These are phyloP conservation scores for Pistacia atlantica DNA, from an alignment of 345 rosid genomes.

Conservation along the genomic window DNA sequence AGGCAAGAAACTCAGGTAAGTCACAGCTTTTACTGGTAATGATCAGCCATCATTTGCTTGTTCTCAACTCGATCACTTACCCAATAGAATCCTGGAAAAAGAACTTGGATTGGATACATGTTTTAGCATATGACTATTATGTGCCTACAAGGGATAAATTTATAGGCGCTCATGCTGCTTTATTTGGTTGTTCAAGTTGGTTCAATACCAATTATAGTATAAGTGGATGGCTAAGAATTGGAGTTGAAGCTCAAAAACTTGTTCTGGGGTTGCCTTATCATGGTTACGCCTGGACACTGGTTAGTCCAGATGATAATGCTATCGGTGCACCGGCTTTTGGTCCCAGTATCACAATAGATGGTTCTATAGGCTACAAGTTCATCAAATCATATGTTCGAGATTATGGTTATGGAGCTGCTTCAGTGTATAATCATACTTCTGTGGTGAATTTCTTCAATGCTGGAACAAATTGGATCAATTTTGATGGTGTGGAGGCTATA, in stretches of 20 bases:
- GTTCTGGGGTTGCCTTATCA: constrained; percentile 35
- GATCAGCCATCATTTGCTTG: constrained; percentile 8
- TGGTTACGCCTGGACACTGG: constrained; percentile 33
- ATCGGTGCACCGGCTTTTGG: constrained; percentile 14
- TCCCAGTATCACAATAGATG: no score
- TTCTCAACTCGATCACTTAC: constrained; percentile 6
- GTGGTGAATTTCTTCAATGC: no score
- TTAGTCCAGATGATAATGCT: background rate
- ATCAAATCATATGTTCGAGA: no score
- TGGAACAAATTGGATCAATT: no score
- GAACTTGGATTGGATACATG: constrained; percentile 30
- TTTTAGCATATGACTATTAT: constrained; percentile 25
- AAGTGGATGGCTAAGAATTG: constrained; percentile 27
- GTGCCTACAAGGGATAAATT: constrained; percentile 25
- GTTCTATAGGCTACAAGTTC: no score
- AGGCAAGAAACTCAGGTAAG: constrained; percentile 20
- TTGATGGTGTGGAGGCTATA: no score
- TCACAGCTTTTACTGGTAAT: constrained; percentile 26
- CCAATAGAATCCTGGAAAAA: constrained; percentile 20
- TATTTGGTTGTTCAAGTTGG: constrained; percentile 19
- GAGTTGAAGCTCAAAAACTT: constrained; percentile 22
- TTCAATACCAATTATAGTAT: constrained; percentile 17
- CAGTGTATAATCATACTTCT: no score
- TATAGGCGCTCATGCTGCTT: constrained; percentile 30
- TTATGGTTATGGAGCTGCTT: no score